Base-by-base conservation (phyloP, 2,329 filamentous ascomycete genomes). In the Xylariaceae sp. region DNA sequence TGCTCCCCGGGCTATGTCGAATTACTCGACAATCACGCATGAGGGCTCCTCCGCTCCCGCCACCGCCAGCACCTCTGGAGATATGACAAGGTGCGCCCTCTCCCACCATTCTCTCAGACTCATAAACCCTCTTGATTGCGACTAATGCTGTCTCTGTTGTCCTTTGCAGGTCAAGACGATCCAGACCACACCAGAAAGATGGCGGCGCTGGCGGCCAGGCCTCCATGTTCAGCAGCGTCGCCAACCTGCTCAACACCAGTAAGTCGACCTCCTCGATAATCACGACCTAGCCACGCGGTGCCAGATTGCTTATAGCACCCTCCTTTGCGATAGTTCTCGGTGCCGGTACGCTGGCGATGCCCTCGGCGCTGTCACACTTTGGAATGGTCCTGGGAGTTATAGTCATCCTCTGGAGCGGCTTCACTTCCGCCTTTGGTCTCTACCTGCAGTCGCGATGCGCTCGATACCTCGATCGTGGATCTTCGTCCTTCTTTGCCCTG, bases 211-310 rank as follows among this genome's bases (percentile, higher is more conserved):
- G 71, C 54, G 92, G 94, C 49, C 83, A 92, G 66, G 94, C 94
- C 62, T 88, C 89, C 62, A 96, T 89, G 84, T 71, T 87, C 48
- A 96, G 91, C 74, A 96, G 92, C 69, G 88, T 94, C 60, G 88
- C 97, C 73, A 99, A 99, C 70, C 78, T 99, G 59, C 80, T 97
- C 59, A 99, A 99, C 72, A 99, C 94, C 16, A 99, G 90, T 94
- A 79, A 53, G 83, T 56, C 64, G 17, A 19, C 40, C 45, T 19
- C 47, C 28, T n/a, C 17, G 19, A 16, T 40, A 14, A 40, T 36
- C 16, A 9, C 47, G 12, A 22, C 33, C 6, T 41, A 12, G n/a
- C 17, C 9, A 16, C 14, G 18, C 9, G 2, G 48, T 42, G 17
- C 17, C 6, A 53, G 42, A 22, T 54, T 64, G 53, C 61, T 57